Evolutionary conservation across 2,329 filamentous ascomycete genomes (phyloP).

Genomic region (Aureobasidium sp.): DNA sequence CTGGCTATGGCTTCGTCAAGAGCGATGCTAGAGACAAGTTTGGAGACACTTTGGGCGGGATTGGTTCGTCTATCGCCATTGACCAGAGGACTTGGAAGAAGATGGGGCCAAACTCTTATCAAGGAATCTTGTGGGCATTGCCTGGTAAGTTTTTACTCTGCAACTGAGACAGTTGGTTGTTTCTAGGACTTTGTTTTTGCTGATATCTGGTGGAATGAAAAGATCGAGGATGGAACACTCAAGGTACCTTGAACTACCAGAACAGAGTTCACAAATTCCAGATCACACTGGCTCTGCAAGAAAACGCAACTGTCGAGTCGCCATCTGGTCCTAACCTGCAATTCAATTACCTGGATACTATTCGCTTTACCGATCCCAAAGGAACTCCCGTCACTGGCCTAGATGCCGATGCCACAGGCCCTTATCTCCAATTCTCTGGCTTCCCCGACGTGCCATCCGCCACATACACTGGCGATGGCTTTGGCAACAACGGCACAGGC

Average conservation of each 20-base stretch:
- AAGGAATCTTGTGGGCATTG: conserved; percentile 54
- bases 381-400: conserved; percentile 57
- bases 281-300: conserved; percentile 50
- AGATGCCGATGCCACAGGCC: conserved; percentile 50
- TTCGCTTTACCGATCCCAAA: conserved; percentile 57
- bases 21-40: conserved; percentile 56
- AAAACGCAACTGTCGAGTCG: conserved; percentile 43
- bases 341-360: conserved; percentile 57
- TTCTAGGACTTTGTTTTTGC: neutral
- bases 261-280: conserved; percentile 61
- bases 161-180: neutral
- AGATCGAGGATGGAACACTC: conserved; percentile 67
- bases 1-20: conserved; percentile 57
- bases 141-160: conserved; percentile 31
- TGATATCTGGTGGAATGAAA: neutral
- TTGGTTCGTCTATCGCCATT: conserved; percentile 60
- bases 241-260: conserved; percentile 63
- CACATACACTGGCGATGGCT: conserved; percentile 60
- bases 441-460: conserved; percentile 57
- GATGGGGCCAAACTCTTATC: conserved; percentile 43
- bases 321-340: conserved; percentile 55
- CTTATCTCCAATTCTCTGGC: conserved; percentile 46
- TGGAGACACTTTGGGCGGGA: conserved; percentile 61
- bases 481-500: conserved; percentile 53
- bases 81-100: conserved; percentile 54